A percentile compares a stretch with the other conserved stretches of the same genome.
Conservation (phyloP, 148 eudicot genomes). For the Spergularia bocconei region DNA sequence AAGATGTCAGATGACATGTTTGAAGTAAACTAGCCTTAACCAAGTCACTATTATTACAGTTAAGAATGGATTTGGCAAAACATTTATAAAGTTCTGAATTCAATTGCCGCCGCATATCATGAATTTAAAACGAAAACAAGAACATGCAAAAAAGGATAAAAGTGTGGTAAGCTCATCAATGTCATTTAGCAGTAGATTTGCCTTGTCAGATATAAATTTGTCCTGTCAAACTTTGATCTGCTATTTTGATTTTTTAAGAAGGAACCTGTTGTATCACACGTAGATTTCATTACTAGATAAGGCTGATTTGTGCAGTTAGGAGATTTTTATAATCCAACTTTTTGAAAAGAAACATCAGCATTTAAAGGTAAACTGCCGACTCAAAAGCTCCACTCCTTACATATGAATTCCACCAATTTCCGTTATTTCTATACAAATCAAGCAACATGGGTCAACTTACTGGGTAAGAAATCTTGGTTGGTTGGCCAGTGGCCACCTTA, state of each 20-base stretch:
- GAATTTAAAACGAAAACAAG: neutral
- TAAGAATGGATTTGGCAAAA: neutral
- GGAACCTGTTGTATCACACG: too few relatives aligned
- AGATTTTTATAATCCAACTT: neutral
- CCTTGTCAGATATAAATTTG: neutral
- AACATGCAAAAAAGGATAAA: neutral
- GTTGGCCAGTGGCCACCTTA: neutral
- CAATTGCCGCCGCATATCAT: too few relatives aligned
- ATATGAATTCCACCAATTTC: neutral
- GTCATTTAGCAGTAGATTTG: neutral
- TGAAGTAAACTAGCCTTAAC: too few relatives aligned
- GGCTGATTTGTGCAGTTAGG: neutral
- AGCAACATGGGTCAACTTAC: constrained; percentile 8
- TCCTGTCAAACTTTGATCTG: too few relatives aligned
- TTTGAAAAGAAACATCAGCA: neutral
- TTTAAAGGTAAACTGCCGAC: neutral
- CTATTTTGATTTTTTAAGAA: too few relatives aligned
- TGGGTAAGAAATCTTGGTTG: constrained; percentile 12
- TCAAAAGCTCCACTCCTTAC: constrained; percentile 3
- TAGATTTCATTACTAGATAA: neutral
- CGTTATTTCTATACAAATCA: neutral
- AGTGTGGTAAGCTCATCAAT: neutral
- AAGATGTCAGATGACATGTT: too few relatives aligned
- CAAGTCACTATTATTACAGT: too few relatives aligned
- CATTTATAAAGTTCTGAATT: too few relatives aligned